phyloP scores from a whole-genome alignment of 495 filamentous ascomycete genomes.

The Talaromyces liani region DNA sequence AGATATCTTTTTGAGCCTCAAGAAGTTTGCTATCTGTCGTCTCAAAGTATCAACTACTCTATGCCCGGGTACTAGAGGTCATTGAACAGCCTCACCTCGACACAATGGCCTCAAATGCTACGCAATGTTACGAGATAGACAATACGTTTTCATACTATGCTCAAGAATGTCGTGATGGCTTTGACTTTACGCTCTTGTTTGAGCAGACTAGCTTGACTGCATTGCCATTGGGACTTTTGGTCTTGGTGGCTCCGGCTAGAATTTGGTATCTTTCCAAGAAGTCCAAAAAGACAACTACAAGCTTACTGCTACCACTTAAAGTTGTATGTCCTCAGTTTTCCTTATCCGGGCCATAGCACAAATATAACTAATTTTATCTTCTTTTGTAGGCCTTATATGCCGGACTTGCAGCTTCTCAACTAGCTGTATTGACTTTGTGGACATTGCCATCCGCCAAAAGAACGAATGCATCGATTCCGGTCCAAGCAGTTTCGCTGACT shows the following conservation, averaged over 20 bases:
- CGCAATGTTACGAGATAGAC: constrained; percentile 29
- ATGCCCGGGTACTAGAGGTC: background rate
- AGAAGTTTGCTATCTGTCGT: background rate
- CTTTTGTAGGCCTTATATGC: constrained; percentile 5
- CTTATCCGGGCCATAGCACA: background rate
- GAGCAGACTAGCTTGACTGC: constrained; percentile 31
- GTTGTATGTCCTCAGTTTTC: constrained; percentile 26
- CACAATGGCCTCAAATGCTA: constrained; percentile 14
- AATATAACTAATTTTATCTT: constrained; percentile 8
- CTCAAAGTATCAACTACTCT: background rate
- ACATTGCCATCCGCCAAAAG: constrained; percentile 1
- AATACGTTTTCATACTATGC: constrained; percentile 37
- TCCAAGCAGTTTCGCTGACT: constrained; percentile 36
- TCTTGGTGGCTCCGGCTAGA: constrained; percentile 32
- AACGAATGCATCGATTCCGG: constrained; percentile 38
- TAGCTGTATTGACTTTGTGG: constrained; percentile 8
- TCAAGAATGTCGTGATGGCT: constrained; percentile 36
- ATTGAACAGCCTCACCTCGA: background rate
- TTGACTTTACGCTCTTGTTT: constrained; percentile 58
- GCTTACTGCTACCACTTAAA: constrained; percentile 32
- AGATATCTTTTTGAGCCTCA: background rate
- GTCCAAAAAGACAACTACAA: constrained; percentile 37
- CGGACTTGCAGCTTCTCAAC: constrained; percentile 7
- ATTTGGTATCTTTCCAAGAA: constrained; percentile 35
- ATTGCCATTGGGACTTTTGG: constrained; percentile 10